phyloP scores from a whole-genome alignment of 352 stramenopile species.

The Globisporangium viniferum region DNA sequence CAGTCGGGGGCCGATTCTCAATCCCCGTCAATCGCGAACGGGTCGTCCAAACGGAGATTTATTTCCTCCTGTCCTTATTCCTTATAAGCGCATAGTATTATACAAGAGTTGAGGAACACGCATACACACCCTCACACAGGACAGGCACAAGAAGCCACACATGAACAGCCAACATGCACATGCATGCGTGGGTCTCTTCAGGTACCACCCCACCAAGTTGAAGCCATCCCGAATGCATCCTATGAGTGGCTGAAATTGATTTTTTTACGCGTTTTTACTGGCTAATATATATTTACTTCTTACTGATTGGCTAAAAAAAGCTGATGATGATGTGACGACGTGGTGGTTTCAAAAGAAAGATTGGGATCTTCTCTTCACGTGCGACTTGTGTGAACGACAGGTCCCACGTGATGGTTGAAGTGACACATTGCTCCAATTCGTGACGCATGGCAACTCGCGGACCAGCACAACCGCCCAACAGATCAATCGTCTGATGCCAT shows the following conservation, averaged over 20 bases:
- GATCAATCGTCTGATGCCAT: not conserved
- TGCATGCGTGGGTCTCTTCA: not conserved
- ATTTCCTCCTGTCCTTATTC: not conserved
- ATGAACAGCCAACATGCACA: not conserved
- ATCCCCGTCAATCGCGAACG: not conserved
- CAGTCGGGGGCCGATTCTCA: not conserved
- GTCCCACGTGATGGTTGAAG: conserved; percentile 9
- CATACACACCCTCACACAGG: not conserved
- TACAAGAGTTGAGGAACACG: not conserved
- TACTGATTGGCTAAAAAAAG: not conserved
- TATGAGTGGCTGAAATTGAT: not conserved
- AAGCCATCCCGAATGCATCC: not conserved
- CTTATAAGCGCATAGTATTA: not conserved
- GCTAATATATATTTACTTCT: not conserved
- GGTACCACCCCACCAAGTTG: not conserved
- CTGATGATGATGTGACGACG: not conserved
- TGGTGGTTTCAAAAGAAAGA: not conserved
- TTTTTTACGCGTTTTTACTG: not conserved
- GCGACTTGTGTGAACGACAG: not conserved
- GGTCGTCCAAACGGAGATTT: not conserved
- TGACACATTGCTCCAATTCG: not conserved
- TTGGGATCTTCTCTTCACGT: not conserved
- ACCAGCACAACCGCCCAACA: not conserved
- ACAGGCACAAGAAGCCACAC: not conserved
- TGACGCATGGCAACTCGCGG: not conserved